A percentile compares a stretch with the other conserved stretches of the same genome.
These are phyloP conservation scores for Geotrichum europaeum DNA, from an alignment of 1,139 yeast species.

Conservation along the genomic window DNA sequence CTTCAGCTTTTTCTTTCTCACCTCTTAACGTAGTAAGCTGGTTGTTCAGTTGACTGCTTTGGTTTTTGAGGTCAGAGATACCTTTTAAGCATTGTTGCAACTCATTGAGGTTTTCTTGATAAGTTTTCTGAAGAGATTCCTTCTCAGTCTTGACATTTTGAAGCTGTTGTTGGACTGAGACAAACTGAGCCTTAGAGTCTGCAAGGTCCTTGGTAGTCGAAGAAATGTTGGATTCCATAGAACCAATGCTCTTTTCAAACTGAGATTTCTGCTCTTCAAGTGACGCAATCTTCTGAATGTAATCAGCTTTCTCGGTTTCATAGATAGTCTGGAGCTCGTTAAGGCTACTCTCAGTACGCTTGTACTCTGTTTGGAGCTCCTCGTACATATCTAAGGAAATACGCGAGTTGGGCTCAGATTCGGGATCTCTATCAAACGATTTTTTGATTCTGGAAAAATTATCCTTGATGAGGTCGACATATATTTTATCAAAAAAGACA, in stretches of 20 bases:
- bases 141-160: constrained; percentile 13
- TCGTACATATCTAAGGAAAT: constrained; percentile 69
- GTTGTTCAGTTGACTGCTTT: constrained; percentile 37
- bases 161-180: constrained; percentile 17
- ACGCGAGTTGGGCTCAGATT: constrained; percentile 58
- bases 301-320: constrained; percentile 20
- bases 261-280: constrained; percentile 21
- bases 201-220: constrained; percentile 17
- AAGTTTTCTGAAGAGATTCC: constrained; percentile 18
- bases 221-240: constrained; percentile 16
- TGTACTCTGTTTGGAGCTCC: constrained; percentile 46
- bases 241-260: constrained; percentile 18
- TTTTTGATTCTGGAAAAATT: constrained; percentile 63
- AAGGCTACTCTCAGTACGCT: constrained; percentile 35
- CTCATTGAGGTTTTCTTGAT: constrained; percentile 16
- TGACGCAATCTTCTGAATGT: constrained; percentile 20
- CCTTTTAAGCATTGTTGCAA: constrained; percentile 22
- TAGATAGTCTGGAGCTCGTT: constrained; percentile 24
- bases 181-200: constrained; percentile 16
- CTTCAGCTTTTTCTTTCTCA: constrained; percentile 67
- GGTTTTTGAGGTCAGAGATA: constrained; percentile 28
- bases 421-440: constrained; percentile 71
- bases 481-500: constrained; percentile 62
- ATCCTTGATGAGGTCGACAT: constrained; percentile 62
- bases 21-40: constrained; percentile 39